Conservation (phyloP, 1,284 basidiomycete species). For the Sporisorium iseilematis-ciliati region DNA sequence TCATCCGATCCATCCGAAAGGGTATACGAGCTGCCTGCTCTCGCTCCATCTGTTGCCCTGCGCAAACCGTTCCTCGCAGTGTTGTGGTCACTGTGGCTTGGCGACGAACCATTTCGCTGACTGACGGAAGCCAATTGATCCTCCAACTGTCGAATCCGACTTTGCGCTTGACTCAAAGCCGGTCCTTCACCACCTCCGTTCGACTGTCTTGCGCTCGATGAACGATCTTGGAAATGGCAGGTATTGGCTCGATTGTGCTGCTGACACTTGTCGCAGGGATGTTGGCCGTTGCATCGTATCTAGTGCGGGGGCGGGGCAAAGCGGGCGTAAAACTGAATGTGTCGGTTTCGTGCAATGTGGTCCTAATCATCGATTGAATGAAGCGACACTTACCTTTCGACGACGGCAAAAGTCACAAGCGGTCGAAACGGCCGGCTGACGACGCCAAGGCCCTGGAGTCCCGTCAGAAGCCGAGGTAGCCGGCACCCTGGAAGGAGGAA, state of each 20-base stretch:
- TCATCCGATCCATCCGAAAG: conserved; percentile 7
- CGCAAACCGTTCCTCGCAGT: no score
- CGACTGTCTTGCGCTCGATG: neutral
- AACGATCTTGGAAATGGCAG: conserved; percentile 16
- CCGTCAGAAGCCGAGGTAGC: neutral
- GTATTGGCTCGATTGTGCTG: conserved; percentile 18
- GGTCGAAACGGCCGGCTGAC: conserved; percentile 19
- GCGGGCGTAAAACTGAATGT: neutral
- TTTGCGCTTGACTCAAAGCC: conserved; percentile 7
- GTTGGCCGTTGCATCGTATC: conserved; percentile 23
- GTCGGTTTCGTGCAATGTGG: neutral
- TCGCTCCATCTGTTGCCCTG: neutral
- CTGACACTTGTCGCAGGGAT: conserved; percentile 27
- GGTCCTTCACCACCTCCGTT: neutral
- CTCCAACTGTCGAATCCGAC: conserved; percentile 22
- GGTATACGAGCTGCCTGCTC: conserved; percentile 1
- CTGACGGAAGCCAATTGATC: conserved; percentile 4
- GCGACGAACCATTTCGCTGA: neutral
- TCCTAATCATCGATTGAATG: neutral
- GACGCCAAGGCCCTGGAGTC: neutral
- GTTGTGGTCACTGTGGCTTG: neutral
- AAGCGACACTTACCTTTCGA: conserved; percentile 15
- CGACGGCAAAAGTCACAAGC: conserved; percentile 33
- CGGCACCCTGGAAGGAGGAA: neutral
- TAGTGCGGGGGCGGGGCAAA: neutral